Conservation (phyloP, 129 eudicot species). For the Silybum marianum region DNA sequence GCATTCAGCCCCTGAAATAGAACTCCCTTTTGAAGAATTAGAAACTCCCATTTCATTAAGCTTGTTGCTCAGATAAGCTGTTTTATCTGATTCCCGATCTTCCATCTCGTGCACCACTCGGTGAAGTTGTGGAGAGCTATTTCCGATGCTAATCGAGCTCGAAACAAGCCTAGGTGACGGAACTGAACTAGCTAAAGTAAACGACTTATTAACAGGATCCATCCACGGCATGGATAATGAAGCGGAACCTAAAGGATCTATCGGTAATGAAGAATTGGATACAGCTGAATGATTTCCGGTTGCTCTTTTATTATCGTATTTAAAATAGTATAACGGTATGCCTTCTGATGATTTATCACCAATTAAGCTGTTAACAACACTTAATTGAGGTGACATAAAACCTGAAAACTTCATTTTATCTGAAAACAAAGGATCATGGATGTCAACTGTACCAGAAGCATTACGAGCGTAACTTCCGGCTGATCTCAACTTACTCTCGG, state of each 20-base stretch:
- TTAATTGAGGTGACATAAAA: constrained; percentile 83
- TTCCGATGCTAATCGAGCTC: constrained; percentile 62
- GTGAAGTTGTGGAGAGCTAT: constrained; percentile 64
- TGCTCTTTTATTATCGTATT: constrained; percentile 60
- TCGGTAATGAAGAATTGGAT: constrained; percentile 52
- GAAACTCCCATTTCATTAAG: constrained; percentile 73
- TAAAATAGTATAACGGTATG: constrained; percentile 84
- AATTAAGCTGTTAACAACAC: constrained; percentile 51
- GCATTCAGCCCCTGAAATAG: constrained; percentile 40
- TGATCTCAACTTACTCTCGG: constrained; percentile 43
- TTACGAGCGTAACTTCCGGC: constrained; percentile 48
- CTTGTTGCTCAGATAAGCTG: constrained; percentile 52
- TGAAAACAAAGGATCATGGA: constrained; percentile 55
- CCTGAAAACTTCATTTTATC: constrained; percentile 88
- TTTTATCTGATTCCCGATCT: constrained; percentile 74
- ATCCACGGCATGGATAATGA: constrained; percentile 70
- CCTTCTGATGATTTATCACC: constrained; percentile 84
- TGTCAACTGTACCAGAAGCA: constrained; percentile 47
- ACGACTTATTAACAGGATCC: constrained; percentile 33
- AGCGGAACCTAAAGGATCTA: constrained; percentile 54
- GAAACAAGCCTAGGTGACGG: constrained; percentile 40
- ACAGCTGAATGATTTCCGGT: constrained; percentile 48
- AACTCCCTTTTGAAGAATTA: constrained; percentile 50
- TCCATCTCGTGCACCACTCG: constrained; percentile 96
- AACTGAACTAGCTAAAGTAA: not conserved